Base-by-base conservation (phyloP, 805 yeast genomes). In the Zygotorulaspora florentina region DNA sequence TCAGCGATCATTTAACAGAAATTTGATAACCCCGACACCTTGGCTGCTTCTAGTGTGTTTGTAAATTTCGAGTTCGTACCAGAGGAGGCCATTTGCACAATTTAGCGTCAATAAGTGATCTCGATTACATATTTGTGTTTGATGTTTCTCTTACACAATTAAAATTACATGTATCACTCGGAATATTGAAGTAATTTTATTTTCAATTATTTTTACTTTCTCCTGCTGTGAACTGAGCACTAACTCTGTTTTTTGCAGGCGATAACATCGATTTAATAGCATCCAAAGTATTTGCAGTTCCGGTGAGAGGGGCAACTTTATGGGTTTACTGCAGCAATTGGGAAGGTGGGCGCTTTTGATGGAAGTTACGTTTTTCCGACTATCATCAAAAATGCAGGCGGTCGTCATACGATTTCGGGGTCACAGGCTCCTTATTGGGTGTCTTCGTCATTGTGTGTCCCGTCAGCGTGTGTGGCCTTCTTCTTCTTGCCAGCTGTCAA, bases 181-280 rank as follows among this genome's bases (percentile, higher is more conserved):
- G n/a, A n/a, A n/a, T n/a, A n/a, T n/a, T n/a, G n/a, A n/a, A n/a
- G n/a, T n/a, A n/a, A n/a, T n/a, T n/a, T n/a, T n/a, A n/a, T n/a
- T n/a, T n/a, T n/a, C n/a, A n/a, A n/a, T n/a, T n/a, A n/a, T n/a
- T n/a, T n/a, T n/a, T n/a, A n/a, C n/a, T n/a, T n/a, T n/a, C n/a
- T n/a, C n/a, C n/a, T n/a, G n/a, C n/a, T n/a, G n/a, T n/a, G n/a
- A n/a, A n/a, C n/a, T n/a, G n/a, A n/a, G n/a, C 96, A 7, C 73
- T 87, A 40, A 97, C 97, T 59, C 96, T 91, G 67, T 85, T 90
- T 66, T 95, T 96, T 26, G 90, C 95, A 12, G 98, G 97, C 70
- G 87, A 89, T 68, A 87, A 86, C 68, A 84, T 86, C 65, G 97
- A 97, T 55, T 69, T 86, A 45, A 73, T 90, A 51, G 95, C 96